phyloP scores from a whole-genome alignment of 352 stramenopile genomes.

The Phytophthora fragariaefolia region DNA sequence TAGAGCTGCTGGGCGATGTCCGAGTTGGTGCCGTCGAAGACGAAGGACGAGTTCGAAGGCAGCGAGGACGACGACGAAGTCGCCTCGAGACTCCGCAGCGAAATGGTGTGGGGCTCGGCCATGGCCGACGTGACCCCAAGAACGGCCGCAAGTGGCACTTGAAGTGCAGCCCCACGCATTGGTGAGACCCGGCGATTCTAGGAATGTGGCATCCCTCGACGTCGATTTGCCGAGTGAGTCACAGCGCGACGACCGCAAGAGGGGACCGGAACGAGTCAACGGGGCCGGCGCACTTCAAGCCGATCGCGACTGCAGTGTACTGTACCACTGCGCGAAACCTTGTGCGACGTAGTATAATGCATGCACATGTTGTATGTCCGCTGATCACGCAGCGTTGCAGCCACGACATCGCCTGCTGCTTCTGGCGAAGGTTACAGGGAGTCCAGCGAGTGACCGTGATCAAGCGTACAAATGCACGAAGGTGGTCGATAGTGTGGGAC shows the following conservation, averaged over 20 bases:
- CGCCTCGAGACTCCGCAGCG: constrained; percentile 14
- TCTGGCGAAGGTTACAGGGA: not conserved
- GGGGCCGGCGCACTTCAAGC: not conserved
- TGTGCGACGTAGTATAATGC: too few species aligned
- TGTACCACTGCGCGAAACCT: too few species aligned
- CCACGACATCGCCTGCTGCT: not conserved
- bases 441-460: not conserved
- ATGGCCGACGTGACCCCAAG: constrained; percentile 3
- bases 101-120: constrained; percentile 2
- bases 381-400: not conserved
- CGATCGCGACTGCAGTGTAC: not conserved
- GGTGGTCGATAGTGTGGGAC: not conserved
- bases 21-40: constrained; percentile 44
- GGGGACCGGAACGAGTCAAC: not conserved
- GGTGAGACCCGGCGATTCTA: constrained; percentile 1
- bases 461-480: not conserved
- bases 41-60: constrained; percentile 16
- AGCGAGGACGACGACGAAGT: not conserved
- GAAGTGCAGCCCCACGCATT: not conserved
- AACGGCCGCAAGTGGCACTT: constrained; percentile 3
- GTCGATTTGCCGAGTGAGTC: not conserved
- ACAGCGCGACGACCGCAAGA: too few species aligned
- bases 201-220: constrained; percentile 15
- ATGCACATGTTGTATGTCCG: too few species aligned
- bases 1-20: constrained; percentile 45